Conservation (phyloP, 1,284 basidiomycete genomes). For the Papiliotrema nemorosa region DNA sequence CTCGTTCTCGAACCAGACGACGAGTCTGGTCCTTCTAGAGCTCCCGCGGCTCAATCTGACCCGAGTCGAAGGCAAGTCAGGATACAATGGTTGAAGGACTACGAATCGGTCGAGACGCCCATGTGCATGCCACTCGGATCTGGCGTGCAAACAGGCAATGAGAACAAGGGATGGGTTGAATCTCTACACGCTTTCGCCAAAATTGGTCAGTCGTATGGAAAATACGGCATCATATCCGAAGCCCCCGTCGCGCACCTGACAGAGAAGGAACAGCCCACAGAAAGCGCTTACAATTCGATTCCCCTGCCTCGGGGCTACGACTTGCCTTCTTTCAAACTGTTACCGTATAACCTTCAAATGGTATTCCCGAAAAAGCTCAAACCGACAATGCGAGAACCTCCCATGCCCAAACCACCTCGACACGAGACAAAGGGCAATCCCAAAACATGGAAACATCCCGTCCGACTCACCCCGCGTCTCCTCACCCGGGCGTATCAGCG, state of each 20-base stretch:
- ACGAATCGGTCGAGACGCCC: conserved; percentile 8
- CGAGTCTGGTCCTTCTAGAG: not conserved
- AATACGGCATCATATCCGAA: not conserved
- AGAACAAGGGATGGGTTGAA: conserved; percentile 19
- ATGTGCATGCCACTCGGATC: conserved; percentile 13
- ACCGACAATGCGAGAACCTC: conserved; percentile 4
- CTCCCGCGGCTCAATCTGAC: not conserved
- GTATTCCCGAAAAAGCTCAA: conserved; percentile 18
- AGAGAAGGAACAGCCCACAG: not conserved
- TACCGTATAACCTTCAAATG: conserved; percentile 1
- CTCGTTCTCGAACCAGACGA: not conserved
- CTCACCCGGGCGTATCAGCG: conserved; percentile 24
- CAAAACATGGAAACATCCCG: conserved; percentile 24
- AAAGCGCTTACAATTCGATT: not conserved
- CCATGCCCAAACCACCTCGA: conserved; percentile 21
- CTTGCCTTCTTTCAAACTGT: conserved; percentile 6
- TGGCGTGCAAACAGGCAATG: conserved; percentile 12
- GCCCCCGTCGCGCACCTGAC: not conserved
- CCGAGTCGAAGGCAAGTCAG: not conserved
- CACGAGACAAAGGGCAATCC: conserved; percentile 27
- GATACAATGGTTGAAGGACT: conserved; percentile 1
- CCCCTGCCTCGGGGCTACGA: not conserved
- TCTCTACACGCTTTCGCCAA: conserved; percentile 19
- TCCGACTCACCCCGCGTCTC: conserved; percentile 17
- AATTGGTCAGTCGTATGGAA: not conserved